Evolutionary conservation across 352 stramenopile genomes (phyloP).

Genomic region (Globisporangium nodosum): DNA sequence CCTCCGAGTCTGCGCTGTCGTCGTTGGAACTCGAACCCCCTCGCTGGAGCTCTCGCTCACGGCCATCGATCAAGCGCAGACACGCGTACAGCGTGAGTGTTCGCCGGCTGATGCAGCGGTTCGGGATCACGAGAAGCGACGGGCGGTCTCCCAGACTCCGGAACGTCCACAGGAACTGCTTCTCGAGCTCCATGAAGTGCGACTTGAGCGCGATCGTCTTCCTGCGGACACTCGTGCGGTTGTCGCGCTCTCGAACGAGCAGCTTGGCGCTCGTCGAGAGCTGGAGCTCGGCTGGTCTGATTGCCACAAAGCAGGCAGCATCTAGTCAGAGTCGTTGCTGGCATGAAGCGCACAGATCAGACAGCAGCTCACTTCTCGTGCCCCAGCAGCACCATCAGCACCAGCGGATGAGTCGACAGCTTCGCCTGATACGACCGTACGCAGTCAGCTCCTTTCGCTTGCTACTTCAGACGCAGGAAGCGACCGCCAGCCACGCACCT

Average conservation of each 20-base stretch:
- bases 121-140: conserved; percentile 37
- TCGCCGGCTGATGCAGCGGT: conserved; percentile 26
- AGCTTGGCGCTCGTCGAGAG: conserved; percentile 43
- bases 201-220: conserved; percentile 23
- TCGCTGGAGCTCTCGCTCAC: conserved; percentile 17
- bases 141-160: conserved; percentile 22
- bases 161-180: conserved; percentile 45
- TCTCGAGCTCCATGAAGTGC: conserved; percentile 36
- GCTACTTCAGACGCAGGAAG: no score
- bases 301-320: no score
- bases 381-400: conserved; percentile 36
- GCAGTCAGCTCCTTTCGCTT: no score
- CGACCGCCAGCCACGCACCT: conserved; percentile 12
- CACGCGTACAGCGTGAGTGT: conserved; percentile 36
- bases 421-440: conserved; percentile 19
- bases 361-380: conserved; percentile 37
- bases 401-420: conserved; percentile 26
- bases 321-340: no score
- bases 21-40: background rate
- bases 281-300: conserved; percentile 38
- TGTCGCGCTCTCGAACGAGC: conserved; percentile 30
- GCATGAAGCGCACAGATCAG: background rate
- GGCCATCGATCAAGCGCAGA: conserved; percentile 19
- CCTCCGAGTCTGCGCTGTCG: background rate
- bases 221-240: conserved; percentile 17